Evolutionary conservation across 1,139 yeast species (phyloP).

Genomic region (Scheffersomyces titani): DNA sequence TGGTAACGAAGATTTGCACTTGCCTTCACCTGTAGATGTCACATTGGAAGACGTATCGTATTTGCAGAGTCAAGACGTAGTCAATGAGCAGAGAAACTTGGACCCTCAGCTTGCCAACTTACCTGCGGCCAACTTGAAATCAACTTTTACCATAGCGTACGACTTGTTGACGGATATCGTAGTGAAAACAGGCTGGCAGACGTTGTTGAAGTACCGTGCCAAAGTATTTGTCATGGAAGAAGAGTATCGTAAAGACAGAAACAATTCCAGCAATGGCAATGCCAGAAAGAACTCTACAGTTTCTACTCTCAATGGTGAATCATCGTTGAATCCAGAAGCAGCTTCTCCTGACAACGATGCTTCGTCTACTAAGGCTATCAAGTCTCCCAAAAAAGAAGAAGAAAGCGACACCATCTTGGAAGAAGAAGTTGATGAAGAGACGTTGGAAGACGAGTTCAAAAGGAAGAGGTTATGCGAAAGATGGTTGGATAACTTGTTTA

Average conservation of each 20-base stretch:
- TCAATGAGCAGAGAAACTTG: slow-evolving; percentile 53
- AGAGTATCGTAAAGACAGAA: slow-evolving; percentile 63
- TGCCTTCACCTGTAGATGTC: slow-evolving; percentile 82
- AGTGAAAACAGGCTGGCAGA: slow-evolving; percentile 83
- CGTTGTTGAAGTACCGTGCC: slow-evolving; percentile 75
- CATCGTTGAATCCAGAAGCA: slow-evolving; percentile 5
- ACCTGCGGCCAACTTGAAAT: slow-evolving; percentile 75
- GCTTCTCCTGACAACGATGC: slow-evolving; percentile 21
- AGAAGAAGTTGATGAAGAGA: slow-evolving; percentile 14
- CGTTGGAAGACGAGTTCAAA: slow-evolving; percentile 44
- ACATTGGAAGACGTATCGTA: slow-evolving; percentile 62
- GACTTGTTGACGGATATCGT: slow-evolving; percentile 76
- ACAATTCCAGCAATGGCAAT: slow-evolving; percentile 16
- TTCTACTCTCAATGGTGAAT: slow-evolving; percentile 15
- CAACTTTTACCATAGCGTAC: slow-evolving; percentile 80
- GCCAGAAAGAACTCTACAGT: slow-evolving; percentile 15
- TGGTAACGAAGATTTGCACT: slow-evolving; percentile 56
- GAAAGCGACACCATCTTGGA: not conserved
- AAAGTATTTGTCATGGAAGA: slow-evolving; percentile 94
- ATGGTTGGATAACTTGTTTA: slow-evolving; percentile 89
- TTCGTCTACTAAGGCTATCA: slow-evolving; percentile 38
- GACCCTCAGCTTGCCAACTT: slow-evolving; percentile 70
- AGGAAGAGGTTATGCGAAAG: slow-evolving; percentile 87
- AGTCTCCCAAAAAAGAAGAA: slow-evolving; percentile 34
- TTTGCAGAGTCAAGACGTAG: slow-evolving; percentile 53